A percentile compares a stretch with the other conserved stretches of the same genome.
phyloP scores from a whole-genome alignment of 495 filamentous ascomycete genomes.

The Penicillium paxilli region DNA sequence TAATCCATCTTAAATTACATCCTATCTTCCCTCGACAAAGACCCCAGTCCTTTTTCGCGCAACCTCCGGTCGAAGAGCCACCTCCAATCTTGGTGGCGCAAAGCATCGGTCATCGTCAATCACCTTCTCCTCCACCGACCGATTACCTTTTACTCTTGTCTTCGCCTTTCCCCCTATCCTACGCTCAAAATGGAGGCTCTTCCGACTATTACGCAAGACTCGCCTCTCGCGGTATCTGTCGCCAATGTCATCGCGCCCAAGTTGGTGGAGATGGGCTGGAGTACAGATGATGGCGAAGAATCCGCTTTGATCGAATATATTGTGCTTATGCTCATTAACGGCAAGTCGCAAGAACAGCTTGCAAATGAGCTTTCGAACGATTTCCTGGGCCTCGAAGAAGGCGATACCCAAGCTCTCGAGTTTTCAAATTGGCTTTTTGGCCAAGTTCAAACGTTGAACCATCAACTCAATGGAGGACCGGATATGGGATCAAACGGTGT shows the following conservation, averaged over 20 bases:
- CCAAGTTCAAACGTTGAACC: conserved; percentile 68
- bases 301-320: conserved; percentile 92
- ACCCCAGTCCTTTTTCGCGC: background rate
- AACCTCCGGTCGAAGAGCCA: background rate
- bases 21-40: background rate
- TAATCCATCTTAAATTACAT: background rate
- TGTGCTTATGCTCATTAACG: conserved; percentile 92
- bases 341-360: conserved; percentile 86
- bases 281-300: conserved; percentile 73
- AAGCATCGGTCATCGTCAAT: conserved; percentile 1
- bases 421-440: conserved; percentile 92
- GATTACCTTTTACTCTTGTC: background rate
- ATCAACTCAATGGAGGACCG: conserved; percentile 55
- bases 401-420: conserved; percentile 77
- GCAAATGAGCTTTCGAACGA: conserved; percentile 87
- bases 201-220: conserved; percentile 18
- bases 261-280: conserved; percentile 93
- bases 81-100: conserved; percentile 20
- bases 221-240: conserved; percentile 76
- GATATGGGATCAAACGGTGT: background rate
- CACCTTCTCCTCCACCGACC: background rate
- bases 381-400: conserved; percentile 76
- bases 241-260: conserved; percentile 84
- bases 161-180: background rate
- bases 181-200: conserved; percentile 17